phyloP scores from a whole-genome alignment of 495 filamentous ascomycete genomes.

The Aspergillus baeticus region DNA sequence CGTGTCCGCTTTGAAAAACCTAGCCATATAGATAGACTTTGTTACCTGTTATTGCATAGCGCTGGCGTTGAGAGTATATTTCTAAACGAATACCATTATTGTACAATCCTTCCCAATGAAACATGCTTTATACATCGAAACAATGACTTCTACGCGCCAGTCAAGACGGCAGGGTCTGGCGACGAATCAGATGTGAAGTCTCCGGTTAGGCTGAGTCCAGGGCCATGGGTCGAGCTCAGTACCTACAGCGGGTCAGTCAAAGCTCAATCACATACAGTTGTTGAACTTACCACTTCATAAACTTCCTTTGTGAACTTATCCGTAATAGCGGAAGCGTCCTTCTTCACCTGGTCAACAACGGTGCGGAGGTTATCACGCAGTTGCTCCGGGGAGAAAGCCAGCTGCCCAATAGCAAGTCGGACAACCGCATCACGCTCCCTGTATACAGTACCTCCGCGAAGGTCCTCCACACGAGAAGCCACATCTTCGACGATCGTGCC shows the following conservation, averaged over 20 bases:
- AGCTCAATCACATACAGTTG: not conserved
- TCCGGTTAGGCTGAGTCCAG: conserved; percentile 84
- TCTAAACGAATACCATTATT: conserved; percentile 53
- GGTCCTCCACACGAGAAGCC: conserved; percentile 62
- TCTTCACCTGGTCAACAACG: conserved; percentile 74
- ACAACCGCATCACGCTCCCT: conserved; percentile 83
- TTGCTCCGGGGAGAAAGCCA: conserved; percentile 86
- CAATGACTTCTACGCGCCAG: conserved; percentile 47
- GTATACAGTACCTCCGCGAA: conserved; percentile 83
- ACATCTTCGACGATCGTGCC: conserved; percentile 86
- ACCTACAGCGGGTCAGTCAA: conserved; percentile 46
- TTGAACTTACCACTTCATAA: conserved; percentile 72
- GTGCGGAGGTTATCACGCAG: conserved; percentile 79
- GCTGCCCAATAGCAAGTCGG: conserved; percentile 82
- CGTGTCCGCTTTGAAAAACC: conserved; percentile 57
- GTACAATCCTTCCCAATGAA: conserved; percentile 48
- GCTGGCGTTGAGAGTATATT: conserved; percentile 38
- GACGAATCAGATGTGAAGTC: conserved; percentile 63
- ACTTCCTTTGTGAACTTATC: conserved; percentile 77
- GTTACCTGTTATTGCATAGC: conserved; percentile 37
- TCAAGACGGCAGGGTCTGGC: conserved; percentile 43
- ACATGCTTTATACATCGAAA: conserved; percentile 42
- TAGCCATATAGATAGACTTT: conserved; percentile 47
- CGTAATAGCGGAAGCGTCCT: conserved; percentile 66
- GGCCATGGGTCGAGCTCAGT: conserved; percentile 81